Conservation (phyloP, 2,329 filamentous ascomycete genomes). For the Tolypocladium paradoxum region DNA sequence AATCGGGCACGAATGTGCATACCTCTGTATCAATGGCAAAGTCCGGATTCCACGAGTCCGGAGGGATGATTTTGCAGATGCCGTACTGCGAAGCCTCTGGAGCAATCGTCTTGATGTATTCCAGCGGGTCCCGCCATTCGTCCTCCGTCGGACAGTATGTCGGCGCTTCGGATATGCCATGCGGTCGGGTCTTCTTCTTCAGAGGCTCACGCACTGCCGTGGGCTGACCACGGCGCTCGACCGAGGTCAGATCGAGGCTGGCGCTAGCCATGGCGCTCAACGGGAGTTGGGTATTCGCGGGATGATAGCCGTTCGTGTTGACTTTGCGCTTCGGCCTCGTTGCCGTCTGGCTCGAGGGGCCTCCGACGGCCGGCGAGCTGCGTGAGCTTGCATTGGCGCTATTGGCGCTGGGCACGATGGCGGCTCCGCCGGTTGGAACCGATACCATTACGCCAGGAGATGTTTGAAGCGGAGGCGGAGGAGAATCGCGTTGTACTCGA, state of each 20-base stretch:
- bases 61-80: slow-evolving; percentile 91
- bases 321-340: slow-evolving; percentile 42
- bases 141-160: slow-evolving; percentile 85
- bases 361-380: slow-evolving; percentile 37
- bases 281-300: slow-evolving; percentile 37
- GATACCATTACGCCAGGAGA: slow-evolving; percentile 25
- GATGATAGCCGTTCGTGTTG: slow-evolving; percentile 43
- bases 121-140: slow-evolving; percentile 88
- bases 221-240: slow-evolving; percentile 81
- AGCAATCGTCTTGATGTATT: slow-evolving; percentile 85
- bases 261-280: slow-evolving; percentile 45
- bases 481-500: slow-evolving; percentile 3
- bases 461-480: slow-evolving; percentile 1
- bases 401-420: slow-evolving; percentile 22
- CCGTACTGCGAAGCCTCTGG: slow-evolving; percentile 81
- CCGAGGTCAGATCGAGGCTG: slow-evolving; percentile 74
- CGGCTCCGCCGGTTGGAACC: slow-evolving; percentile 25
- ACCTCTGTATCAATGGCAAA: slow-evolving; percentile 98
- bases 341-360: slow-evolving; percentile 20
- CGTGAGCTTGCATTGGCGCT: slow-evolving; percentile 40
- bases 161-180: slow-evolving; percentile 80
- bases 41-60: slow-evolving; percentile 83
- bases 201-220: slow-evolving; percentile 63
- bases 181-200: slow-evolving; percentile 69
- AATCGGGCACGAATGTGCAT: slow-evolving; percentile 9